phyloP scores from a whole-genome alignment of 2,329 filamentous ascomycete species.

The Fusarium proliferatum region DNA sequence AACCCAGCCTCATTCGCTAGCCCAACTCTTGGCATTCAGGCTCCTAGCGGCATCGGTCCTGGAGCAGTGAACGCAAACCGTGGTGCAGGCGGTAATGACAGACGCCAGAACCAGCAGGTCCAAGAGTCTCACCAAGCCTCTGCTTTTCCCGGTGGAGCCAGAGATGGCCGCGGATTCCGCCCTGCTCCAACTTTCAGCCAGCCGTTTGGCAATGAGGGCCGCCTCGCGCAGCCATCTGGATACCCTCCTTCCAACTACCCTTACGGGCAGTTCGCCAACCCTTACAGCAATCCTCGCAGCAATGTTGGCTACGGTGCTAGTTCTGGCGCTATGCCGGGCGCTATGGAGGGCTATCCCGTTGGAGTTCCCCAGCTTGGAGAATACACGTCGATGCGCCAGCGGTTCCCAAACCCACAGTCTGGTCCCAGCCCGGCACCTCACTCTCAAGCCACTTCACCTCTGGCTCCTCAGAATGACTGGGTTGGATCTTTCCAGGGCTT shows the following conservation, averaged over 20 bases:
- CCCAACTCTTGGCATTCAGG: slow-evolving; percentile 76
- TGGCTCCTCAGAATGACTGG: slow-evolving; percentile 68
- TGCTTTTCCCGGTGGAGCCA: slow-evolving; percentile 51
- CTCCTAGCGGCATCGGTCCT: slow-evolving; percentile 73
- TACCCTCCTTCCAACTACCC: slow-evolving; percentile 52
- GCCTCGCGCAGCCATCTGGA: slow-evolving; percentile 51
- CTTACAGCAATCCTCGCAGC: slow-evolving; percentile 49
- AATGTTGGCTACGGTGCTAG: slow-evolving; percentile 47
- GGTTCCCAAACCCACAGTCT: slow-evolving; percentile 57
- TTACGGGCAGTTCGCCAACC: slow-evolving; percentile 47
- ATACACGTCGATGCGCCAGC: slow-evolving; percentile 60
- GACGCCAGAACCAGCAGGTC: slow-evolving; percentile 60
- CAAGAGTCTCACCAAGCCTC: slow-evolving; percentile 49
- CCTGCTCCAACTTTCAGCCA: slow-evolving; percentile 53
- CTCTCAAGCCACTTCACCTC: slow-evolving; percentile 54
- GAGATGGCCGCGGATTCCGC: slow-evolving; percentile 56
- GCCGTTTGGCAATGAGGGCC: slow-evolving; percentile 57
- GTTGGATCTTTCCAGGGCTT: slow-evolving; percentile 74
- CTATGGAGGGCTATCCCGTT: slow-evolving; percentile 47
- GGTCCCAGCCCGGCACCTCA: slow-evolving; percentile 51
- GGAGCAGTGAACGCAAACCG: slow-evolving; percentile 71
- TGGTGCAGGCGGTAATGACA: slow-evolving; percentile 55
- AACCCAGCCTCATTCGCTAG: slow-evolving; percentile 96
- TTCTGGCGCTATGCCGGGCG: slow-evolving; percentile 44
- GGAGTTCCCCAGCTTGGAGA: slow-evolving; percentile 53